Base-by-base conservation (phyloP, 1,284 basidiomycete species). In the Ustilago sp. region DNA sequence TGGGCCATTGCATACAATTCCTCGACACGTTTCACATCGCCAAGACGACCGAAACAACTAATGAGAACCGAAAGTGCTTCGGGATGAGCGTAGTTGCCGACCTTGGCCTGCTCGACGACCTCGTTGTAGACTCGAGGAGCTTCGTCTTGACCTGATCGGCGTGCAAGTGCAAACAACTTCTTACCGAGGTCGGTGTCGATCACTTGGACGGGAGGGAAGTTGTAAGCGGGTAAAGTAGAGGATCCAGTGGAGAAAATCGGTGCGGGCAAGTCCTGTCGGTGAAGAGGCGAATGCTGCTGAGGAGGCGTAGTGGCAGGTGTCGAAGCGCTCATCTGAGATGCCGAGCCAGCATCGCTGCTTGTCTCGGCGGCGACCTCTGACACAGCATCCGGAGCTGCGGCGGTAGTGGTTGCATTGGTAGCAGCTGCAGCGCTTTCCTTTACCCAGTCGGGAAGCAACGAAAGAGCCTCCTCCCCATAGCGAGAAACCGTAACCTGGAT, bases 1-100 rank as follows among this genome's bases (percentile, higher is more conserved):
- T 66, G 66, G 58, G 87, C 41, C 88, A 88, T 85, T 89, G 90
- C 86, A 84, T 87, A 7, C 86, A 86, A 80, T 90, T 90, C 80
- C 88, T 88, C 61, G 84, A 79, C 80, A 88, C 88, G 61, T 89
- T 81, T 28, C 83, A 85, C 4, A 88, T 86, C 15, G 94, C 86
- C 6, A 91, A 88, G 17, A 86, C 87, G 77, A 38, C 81, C 84
- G 43, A 77, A 79, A 12, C 75, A 71, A 50, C 71, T 74, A 31
- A 86, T 80, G 28, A 86, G 63, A 31, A 63, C 61, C 3, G 70
- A 77, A 32, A 85, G 51, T 35, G 77, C 77, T 53, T 79, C 64
- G 9, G 82, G 75, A 8, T 78, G 48, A 12, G 82, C 74, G 48
- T 68, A 82, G 59, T 66, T 81, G 53, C 82, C 82, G 2, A 61